Evolutionary conservation across 148 eudicot genomes (phyloP).

Genomic region (Mesembryanthemum crystallinum): DNA sequence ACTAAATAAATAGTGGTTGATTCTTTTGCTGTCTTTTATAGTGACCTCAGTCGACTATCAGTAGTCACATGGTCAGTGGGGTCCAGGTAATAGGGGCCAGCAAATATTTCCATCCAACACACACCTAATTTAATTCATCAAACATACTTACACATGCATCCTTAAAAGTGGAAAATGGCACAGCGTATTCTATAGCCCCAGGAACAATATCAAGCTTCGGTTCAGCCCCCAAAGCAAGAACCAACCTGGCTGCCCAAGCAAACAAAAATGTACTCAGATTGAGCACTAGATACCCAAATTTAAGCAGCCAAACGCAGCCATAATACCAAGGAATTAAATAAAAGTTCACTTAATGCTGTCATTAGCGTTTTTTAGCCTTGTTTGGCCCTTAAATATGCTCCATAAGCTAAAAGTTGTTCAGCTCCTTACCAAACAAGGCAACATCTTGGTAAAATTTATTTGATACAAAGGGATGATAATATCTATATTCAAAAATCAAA

Average conservation of each 20-base stretch:
- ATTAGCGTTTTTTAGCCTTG: no score
- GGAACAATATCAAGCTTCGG: conserved; percentile 79
- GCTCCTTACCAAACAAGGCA: not conserved
- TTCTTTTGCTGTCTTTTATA: not conserved
- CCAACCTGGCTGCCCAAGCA: conserved; percentile 99
- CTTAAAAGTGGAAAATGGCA: conserved; percentile 88
- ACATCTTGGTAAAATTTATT: not conserved
- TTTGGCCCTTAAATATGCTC: no score
- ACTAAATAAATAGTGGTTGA: not conserved
- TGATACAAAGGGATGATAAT: not conserved
- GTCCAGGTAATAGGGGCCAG: not conserved
- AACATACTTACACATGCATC: conserved; percentile 80
- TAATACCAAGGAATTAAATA: not conserved
- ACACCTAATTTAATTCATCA: not conserved
- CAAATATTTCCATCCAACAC: not conserved
- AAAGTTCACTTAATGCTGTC: no score
- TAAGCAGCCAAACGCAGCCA: conserved; percentile 11
- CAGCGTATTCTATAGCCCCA: conserved; percentile 77
- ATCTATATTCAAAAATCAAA: not conserved
- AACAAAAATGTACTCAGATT: conserved; percentile 45
- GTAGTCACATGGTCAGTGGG: not conserved
- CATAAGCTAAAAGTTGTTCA: not conserved
- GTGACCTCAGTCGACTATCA: not conserved
- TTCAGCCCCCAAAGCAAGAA: conserved; percentile 97
- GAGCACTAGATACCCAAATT: conserved; percentile 8